Conservation (phyloP, 1,139 yeast species). For the Blastobotrys proliferans region DNA sequence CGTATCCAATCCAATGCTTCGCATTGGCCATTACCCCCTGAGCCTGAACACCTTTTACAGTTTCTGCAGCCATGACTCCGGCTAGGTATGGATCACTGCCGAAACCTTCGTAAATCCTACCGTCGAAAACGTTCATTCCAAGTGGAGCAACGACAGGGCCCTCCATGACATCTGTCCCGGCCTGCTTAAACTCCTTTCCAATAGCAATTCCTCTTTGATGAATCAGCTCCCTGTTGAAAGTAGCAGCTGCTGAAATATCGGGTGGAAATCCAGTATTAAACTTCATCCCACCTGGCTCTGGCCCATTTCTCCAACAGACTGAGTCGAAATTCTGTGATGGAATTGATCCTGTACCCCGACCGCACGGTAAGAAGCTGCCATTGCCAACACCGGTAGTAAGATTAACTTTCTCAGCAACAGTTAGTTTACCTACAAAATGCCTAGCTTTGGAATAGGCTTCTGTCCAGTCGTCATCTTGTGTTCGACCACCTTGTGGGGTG, state of each 20-base stretch:
- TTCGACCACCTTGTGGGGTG: slow-evolving; percentile 9
- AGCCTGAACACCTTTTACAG: slow-evolving; percentile 55
- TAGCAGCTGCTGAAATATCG: slow-evolving; percentile 55
- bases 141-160: slow-evolving; percentile 64
- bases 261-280: slow-evolving; percentile 57
- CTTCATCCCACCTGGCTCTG: slow-evolving; percentile 54
- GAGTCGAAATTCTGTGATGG: slow-evolving; percentile 50
- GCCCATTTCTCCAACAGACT: slow-evolving; percentile 63
- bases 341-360: slow-evolving; percentile 56
- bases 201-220: slow-evolving; percentile 53
- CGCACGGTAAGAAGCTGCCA: too few relatives aligned
- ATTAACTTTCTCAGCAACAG: slow-evolving; percentile 56
- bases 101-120: slow-evolving; percentile 64
- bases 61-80: slow-evolving; percentile 53
- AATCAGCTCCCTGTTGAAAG: slow-evolving; percentile 53
- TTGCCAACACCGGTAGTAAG: slow-evolving; percentile 61
- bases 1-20: slow-evolving; percentile 56
- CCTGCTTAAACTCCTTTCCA: slow-evolving; percentile 51
- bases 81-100: slow-evolving; percentile 62
- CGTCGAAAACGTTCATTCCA: slow-evolving; percentile 59
- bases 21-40: slow-evolving; percentile 55
- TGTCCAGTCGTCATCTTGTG: slow-evolving; percentile 41
- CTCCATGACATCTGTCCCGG: slow-evolving; percentile 55
- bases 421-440: slow-evolving; percentile 50
- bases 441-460: slow-evolving; percentile 54